Conservation (phyloP, 345 rosid species). For the Citrus sinensis region DVS_A1.0 CM039167.1:3970001-3970500, state of each 20-base stretch:
- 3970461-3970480: background rate
- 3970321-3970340: background rate
- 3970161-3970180: background rate
- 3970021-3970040: background rate
- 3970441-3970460: background rate
- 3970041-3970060: background rate
- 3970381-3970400: background rate
- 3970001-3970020: background rate
- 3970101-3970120: background rate
- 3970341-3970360: background rate
- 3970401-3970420: background rate
- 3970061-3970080: background rate
- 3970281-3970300: background rate
- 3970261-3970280: background rate
- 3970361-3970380: background rate
- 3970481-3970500: background rate
- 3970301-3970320: background rate
- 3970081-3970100: background rate
- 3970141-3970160: background rate
- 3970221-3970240: background rate
- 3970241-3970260: background rate
- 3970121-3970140: background rate
- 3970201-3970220: background rate
- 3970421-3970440: background rate
- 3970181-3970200: background rate